Conservation (phyloP, 441 rosid species). For the Adansonia rubrostipa region DNA sequence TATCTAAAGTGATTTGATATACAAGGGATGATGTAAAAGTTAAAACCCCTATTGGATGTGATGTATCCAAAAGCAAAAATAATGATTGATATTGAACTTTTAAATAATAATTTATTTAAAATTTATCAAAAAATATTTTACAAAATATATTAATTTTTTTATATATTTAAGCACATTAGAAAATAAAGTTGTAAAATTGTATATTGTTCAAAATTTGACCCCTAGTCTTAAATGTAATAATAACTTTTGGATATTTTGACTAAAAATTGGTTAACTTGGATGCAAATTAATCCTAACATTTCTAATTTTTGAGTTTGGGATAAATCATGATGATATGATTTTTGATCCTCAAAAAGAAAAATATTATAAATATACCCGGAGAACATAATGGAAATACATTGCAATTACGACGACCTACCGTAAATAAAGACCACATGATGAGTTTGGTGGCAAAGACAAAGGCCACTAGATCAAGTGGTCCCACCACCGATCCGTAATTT, state of each 20-base stretch:
- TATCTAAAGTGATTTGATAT: not conserved
- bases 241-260: too few species aligned
- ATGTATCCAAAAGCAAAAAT: not conserved
- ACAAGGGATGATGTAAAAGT: slow-evolving; percentile 2
- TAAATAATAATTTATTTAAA: not conserved
- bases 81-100: not conserved
- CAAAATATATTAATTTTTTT: too few species aligned
- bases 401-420: not conserved
- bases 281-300: not conserved
- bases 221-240: too few species aligned
- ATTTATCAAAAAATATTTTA: too few species aligned
- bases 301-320: not conserved
- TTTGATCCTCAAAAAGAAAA: not conserved
- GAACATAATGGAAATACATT: not conserved
- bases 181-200: too few species aligned
- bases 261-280: too few species aligned
- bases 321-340: not conserved
- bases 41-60: not conserved
- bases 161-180: too few species aligned
- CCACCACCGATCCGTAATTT: not conserved
- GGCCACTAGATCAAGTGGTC: not conserved
- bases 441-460: slow-evolving; percentile 31
- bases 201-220: too few species aligned
- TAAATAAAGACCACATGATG: slow-evolving; percentile 29
- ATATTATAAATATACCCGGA: not conserved